Conservation (phyloP, 768 basidiomycete genomes). For the Tricholoma hemisulphureum region DNA sequence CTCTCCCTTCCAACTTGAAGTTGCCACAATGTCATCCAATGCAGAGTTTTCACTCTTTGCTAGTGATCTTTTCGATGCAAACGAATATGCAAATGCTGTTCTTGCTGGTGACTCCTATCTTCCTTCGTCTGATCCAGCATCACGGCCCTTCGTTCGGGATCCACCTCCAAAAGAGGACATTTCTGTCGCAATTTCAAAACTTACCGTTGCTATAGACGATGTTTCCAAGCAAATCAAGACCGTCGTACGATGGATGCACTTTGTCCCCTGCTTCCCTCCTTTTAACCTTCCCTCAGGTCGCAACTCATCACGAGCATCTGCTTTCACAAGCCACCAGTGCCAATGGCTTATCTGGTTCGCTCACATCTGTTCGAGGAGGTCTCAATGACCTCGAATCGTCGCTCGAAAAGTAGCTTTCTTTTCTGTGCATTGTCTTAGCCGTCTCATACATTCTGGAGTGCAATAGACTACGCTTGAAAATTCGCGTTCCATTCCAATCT, state of each 20-base stretch:
- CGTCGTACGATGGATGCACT: constrained; percentile 50
- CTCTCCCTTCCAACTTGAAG: neutral
- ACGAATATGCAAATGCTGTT: constrained; percentile 88
- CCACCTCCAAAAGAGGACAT: constrained; percentile 79
- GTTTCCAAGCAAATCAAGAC: constrained; percentile 86
- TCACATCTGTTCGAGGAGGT: constrained; percentile 65
- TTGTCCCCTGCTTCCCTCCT: neutral
- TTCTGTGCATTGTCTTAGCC: constrained; percentile 15
- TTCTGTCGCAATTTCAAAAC: constrained; percentile 82
- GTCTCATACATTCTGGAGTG: constrained; percentile 16
- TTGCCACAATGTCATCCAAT: constrained; percentile 4
- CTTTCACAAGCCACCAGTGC: constrained; percentile 80
- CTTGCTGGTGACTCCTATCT: constrained; percentile 81
- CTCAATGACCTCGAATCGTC: constrained; percentile 73
- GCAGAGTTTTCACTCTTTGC: constrained; percentile 81
- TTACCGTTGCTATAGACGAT: constrained; percentile 88
- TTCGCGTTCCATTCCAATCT: constrained; percentile 78
- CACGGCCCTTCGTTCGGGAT: constrained; percentile 43
- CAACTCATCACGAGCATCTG: constrained; percentile 77
- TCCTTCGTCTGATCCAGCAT: constrained; percentile 30
- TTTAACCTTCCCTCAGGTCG: constrained; percentile 51
- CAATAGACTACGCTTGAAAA: constrained; percentile 76
- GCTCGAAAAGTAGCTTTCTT: constrained; percentile 63
- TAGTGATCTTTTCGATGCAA: constrained; percentile 73
- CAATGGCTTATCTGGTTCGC: constrained; percentile 64